These are phyloP conservation scores for Claviceps sp. DNA, from an alignment of 2,329 filamentous ascomycete genomes.

Conservation along the genomic window DNA sequence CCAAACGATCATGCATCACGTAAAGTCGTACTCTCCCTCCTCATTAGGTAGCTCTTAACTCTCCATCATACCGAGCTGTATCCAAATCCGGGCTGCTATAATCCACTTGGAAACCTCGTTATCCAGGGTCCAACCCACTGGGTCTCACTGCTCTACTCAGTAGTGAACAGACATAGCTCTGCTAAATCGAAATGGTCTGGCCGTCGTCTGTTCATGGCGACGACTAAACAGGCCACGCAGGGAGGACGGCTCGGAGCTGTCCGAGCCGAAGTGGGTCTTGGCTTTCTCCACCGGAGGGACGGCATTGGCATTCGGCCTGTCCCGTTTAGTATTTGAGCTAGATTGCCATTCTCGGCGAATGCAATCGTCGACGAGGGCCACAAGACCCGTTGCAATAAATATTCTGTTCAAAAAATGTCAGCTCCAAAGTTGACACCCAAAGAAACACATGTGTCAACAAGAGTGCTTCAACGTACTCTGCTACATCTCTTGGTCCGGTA, in stretches of 20 bases:
- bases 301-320: background rate
- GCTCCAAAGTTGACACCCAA: background rate
- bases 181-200: slow-evolving; percentile 24
- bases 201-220: slow-evolving; percentile 13
- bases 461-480: slow-evolving; percentile 51
- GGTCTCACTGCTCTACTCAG: background rate
- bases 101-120: no score
- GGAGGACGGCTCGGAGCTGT: background rate
- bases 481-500: slow-evolving; percentile 60
- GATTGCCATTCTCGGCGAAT: slow-evolving; percentile 64
- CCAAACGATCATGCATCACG: no score
- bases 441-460: background rate
- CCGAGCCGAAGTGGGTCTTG: background rate
- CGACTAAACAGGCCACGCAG: slow-evolving; percentile 6
- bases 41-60: no score
- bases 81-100: no score
- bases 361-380: slow-evolving; percentile 79
- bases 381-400: slow-evolving; percentile 78
- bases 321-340: slow-evolving; percentile 6
- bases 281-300: background rate
- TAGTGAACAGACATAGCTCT: slow-evolving; percentile 24
- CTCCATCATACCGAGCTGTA: no score
- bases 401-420: slow-evolving; percentile 44
- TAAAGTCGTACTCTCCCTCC: no score
- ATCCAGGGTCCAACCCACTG: background rate